phyloP scores from a whole-genome alignment of 164 flowering plant genomes.

The Nelumbo lutea region DNA sequence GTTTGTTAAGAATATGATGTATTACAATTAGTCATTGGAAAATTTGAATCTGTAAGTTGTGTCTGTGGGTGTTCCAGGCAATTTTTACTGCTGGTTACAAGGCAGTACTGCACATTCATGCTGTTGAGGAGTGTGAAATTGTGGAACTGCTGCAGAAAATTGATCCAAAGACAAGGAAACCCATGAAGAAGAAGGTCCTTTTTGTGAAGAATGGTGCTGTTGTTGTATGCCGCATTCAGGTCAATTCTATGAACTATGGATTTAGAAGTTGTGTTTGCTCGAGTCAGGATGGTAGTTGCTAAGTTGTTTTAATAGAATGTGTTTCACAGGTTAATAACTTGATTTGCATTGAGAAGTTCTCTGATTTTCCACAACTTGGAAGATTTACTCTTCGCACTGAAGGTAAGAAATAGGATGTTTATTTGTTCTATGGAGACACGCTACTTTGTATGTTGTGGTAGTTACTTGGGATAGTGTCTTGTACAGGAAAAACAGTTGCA shows the following conservation, averaged over 20 bases:
- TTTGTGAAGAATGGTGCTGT: slow-evolving; percentile 69
- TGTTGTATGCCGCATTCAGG: slow-evolving; percentile 66
- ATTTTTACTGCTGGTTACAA: slow-evolving; percentile 80
- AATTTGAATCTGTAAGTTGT: background rate
- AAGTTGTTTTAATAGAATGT: background rate
- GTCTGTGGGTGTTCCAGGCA: slow-evolving; percentile 37
- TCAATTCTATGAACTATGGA: slow-evolving; percentile 3
- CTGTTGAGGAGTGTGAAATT: slow-evolving; percentile 80
- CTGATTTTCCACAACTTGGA: too few species aligned
- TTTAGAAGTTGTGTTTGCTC: background rate
- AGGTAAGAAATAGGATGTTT: too few species aligned
- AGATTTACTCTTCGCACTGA: too few species aligned
- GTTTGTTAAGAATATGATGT: background rate
- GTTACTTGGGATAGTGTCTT: too few species aligned
- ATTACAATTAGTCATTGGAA: background rate
- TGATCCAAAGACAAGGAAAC: slow-evolving; percentile 67
- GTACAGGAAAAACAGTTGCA: too few species aligned
- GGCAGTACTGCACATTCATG: slow-evolving; percentile 68
- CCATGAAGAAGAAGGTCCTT: slow-evolving; percentile 60
- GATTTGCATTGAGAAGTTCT: too few species aligned
- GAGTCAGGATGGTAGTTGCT: background rate
- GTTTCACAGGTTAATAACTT: background rate
- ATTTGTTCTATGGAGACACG: too few species aligned
- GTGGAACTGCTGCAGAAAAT: slow-evolving; percentile 59
- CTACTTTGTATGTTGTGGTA: too few species aligned